Percentiles rank a stretch among this genome's conserved stretches.
Conservation (phyloP, 495 filamentous ascomycete species). For the Podospora appendiculata region DNA sequence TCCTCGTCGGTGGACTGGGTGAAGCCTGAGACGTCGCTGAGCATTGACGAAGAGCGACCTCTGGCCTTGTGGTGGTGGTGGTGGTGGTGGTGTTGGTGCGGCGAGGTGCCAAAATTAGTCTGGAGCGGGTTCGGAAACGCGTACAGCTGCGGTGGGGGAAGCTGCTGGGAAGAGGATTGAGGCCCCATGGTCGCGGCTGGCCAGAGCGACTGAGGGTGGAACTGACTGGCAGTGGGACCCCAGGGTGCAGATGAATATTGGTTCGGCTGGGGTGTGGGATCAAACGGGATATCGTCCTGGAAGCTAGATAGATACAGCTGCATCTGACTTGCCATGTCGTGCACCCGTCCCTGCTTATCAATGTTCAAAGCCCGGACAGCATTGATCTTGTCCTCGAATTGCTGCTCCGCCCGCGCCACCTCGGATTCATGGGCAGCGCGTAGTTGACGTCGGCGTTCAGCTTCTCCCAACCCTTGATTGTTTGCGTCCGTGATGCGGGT, state of each 20-base stretch:
- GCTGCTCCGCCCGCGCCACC: constrained; percentile 47
- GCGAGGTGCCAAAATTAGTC: constrained; percentile 12
- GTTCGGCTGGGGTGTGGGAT: constrained; percentile 8
- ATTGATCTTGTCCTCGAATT: constrained; percentile 29
- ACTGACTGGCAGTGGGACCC: constrained; percentile 9
- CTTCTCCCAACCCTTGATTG: constrained; percentile 64
- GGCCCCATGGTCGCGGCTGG: constrained; percentile 17
- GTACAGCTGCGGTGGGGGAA: constrained; percentile 8
- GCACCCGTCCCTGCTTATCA: constrained; percentile 33
- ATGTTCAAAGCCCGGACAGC: constrained; percentile 26
- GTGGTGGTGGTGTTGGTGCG: background rate
- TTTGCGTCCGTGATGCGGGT: constrained; percentile 72
- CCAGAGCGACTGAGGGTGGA: constrained; percentile 16
- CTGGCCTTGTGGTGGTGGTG: constrained; percentile 24
- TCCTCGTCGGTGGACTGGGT: constrained; percentile 49
- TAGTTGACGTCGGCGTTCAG: constrained; percentile 62
- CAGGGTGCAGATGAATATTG: constrained; percentile 16
- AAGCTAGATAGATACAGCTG: constrained; percentile 32
- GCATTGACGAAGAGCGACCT: constrained; percentile 60
- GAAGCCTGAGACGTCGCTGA: constrained; percentile 58
- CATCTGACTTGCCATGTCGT: constrained; percentile 30
- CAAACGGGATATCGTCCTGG: constrained; percentile 22
- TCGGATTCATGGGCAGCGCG: constrained; percentile 60
- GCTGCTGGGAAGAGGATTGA: constrained; percentile 10
- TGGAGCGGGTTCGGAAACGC: constrained; percentile 17